These are phyloP conservation scores for Monilinia vaccinii-corymbosi DNA, from an alignment of 2,329 filamentous ascomycete species.

Conservation along the genomic window DNA sequence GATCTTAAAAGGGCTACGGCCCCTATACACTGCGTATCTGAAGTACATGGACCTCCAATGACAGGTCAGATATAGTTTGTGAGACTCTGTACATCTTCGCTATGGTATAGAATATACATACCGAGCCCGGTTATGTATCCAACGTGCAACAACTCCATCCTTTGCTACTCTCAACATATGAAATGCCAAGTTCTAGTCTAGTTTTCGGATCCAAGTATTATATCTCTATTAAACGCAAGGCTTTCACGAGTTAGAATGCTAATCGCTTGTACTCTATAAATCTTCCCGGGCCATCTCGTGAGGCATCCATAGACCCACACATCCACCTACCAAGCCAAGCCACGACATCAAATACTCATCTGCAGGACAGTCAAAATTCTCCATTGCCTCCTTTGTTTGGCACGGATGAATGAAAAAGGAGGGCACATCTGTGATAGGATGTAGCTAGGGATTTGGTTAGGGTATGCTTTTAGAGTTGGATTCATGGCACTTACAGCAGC, in stretches of 20 bases:
- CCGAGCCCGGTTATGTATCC: background rate
- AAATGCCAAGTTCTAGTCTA: background rate
- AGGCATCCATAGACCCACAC: slow-evolving; percentile 71
- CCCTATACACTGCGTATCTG: background rate
- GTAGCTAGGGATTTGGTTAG: slow-evolving; percentile 32
- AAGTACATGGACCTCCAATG: slow-evolving; percentile 3
- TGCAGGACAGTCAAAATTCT: slow-evolving; percentile 47
- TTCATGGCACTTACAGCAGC: slow-evolving; percentile 54
- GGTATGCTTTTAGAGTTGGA: background rate
- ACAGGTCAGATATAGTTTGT: slow-evolving; percentile 1
- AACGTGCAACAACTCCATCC: background rate
- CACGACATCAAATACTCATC: slow-evolving; percentile 75
- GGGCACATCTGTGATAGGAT: slow-evolving; percentile 70
- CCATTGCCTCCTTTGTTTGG: slow-evolving; percentile 74
- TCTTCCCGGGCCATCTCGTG: slow-evolving; percentile 46
- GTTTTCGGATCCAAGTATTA: background rate
- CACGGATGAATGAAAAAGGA: slow-evolving; percentile 92
- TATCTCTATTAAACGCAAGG: background rate
- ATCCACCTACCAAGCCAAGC: slow-evolving; percentile 78
- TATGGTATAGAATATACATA: background rate
- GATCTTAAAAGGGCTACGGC: background rate
- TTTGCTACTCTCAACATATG: background rate
- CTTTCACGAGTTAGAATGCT: background rate
- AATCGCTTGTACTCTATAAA: background rate
- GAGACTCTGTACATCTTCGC: slow-evolving; percentile 6